A percentile compares a stretch with the other conserved stretches of the same genome.
phyloP scores from a whole-genome alignment of 1,139 yeast species.

The Yamadazyma aaseri region DNA sequence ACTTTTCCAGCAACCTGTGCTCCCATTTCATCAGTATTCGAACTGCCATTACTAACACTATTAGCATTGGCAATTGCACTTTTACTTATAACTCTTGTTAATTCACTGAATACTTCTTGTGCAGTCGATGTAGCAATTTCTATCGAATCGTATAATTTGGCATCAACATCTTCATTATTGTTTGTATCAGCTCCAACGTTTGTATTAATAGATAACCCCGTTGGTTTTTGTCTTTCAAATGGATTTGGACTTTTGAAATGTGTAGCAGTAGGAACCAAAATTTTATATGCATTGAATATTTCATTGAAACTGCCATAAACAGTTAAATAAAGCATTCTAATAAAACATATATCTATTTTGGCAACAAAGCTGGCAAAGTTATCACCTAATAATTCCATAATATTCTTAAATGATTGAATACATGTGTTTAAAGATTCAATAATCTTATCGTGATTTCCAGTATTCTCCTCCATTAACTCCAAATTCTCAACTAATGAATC shows the following conservation, averaged over 20 bases:
- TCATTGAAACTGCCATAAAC: conserved; percentile 75
- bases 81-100: conserved; percentile 73
- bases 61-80: conserved; percentile 51
- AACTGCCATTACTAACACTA: conserved; percentile 3
- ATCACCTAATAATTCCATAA: conserved; percentile 48
- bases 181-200: conserved; percentile 10
- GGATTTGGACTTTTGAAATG: conserved; percentile 4
- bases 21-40: conserved; percentile 16
- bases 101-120: conserved; percentile 73
- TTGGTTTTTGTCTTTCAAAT: conserved; percentile 12
- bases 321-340: conserved; percentile 71
- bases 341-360: conserved; percentile 64
- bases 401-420: conserved; percentile 49
- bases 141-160: conserved; percentile 71
- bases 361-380: conserved; percentile 48
- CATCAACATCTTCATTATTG: conserved; percentile 60
- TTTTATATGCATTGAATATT: conserved; percentile 67
- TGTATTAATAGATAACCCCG: conserved; percentile 24
- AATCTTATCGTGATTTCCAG: conserved; percentile 29
- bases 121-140: conserved; percentile 74
- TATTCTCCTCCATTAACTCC: conserved; percentile 53
- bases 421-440: conserved; percentile 31
- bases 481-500: conserved; percentile 59
- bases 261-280: conserved; percentile 39
- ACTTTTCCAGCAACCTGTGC: conserved; percentile 57